phyloP scores from a whole-genome alignment of 2,329 filamentous ascomycete species.

The Stylonectria norvegica region DNA sequence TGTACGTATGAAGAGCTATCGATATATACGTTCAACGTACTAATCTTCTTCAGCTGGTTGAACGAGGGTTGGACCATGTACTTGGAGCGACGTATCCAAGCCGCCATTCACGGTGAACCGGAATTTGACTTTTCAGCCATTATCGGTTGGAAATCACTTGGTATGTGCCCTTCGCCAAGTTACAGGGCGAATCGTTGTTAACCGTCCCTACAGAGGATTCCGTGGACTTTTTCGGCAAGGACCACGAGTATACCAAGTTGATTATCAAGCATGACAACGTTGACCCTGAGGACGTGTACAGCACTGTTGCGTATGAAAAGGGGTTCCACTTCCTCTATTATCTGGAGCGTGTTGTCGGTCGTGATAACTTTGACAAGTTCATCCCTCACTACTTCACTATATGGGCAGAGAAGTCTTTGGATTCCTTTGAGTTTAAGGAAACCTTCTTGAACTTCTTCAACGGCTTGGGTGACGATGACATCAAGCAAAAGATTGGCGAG shows the following conservation, averaged over 20 bases:
- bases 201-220: slow-evolving; percentile 58
- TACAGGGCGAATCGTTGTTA: slow-evolving; percentile 8
- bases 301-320: slow-evolving; percentile 90
- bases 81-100: slow-evolving; percentile 80
- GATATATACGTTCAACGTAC: slow-evolving; percentile 4
- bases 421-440: slow-evolving; percentile 90
- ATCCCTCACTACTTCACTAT: slow-evolving; percentile 91
- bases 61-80: slow-evolving; percentile 92
- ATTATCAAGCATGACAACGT: slow-evolving; percentile 83
- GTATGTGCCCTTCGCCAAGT: slow-evolving; percentile 34
- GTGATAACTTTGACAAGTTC: slow-evolving; percentile 88
- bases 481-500: slow-evolving; percentile 61
- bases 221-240: slow-evolving; percentile 71
- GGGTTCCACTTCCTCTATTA: slow-evolving; percentile 92
- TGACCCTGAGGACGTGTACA: slow-evolving; percentile 95
- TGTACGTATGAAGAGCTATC: slow-evolving; percentile 41
- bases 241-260: slow-evolving; percentile 91
- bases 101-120: slow-evolving; percentile 73
- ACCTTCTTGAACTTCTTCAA: slow-evolving; percentile 84
- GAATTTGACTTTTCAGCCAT: slow-evolving; percentile 93
- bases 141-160: slow-evolving; percentile 88
- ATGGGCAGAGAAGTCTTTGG: slow-evolving; percentile 81
- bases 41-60: slow-evolving; percentile 49
- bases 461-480: slow-evolving; percentile 57
- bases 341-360: slow-evolving; percentile 80